Base-by-base conservation (phyloP, 352 stramenopile species). In the Pythium brachiatum region DNA sequence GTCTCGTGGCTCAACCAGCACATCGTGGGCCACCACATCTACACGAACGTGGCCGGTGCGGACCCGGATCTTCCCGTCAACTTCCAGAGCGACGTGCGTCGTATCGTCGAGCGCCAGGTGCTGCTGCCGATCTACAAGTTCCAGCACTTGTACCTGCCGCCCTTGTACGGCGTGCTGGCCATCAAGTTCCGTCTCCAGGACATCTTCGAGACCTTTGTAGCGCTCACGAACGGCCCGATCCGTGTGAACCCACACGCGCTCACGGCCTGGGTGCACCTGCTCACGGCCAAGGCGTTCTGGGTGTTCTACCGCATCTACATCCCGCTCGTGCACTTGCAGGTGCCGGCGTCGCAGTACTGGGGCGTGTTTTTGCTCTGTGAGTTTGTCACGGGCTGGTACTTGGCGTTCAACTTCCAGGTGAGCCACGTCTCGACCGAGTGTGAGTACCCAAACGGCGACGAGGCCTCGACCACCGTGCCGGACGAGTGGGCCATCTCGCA, bases 1-100 rank as follows among this genome's bases (percentile, higher is more conserved):
- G 75, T 88, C 60, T 97, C 84, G 76, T 98, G 90, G 94, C 85
- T 97, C 34, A 95, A 98, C 69, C 95, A 98, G 76, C 95, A 98
- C 79, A 93, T 97, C 7, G 92, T 98, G 61, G 95, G 91, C 51
- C 95, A 98, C 76, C 95, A 98, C 79, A 94, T 94, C 60, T 97
- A 97, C 81, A 98, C 95, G 39, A 98, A 98, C 75, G 87, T 98
- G 13, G 76, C 92, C 12, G 88, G 92, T 25, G 86, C 89, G 4
- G 95, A 98, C 75, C 95, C 95, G 7, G 95, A 98, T 67, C 77
- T 98, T 16, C 94, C 96, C 4, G 86, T 92, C 52, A 79, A 92
- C 74, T 89, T 93, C 51, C 70, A 91, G 61, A 86, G 83, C 66
- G 83, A 96, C 54, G 86, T 97, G 68, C 78, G 78, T 32, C 87